These are phyloP conservation scores for Linnemannia exigua DNA, from an alignment of 192 early-diverging fungal species.

Conservation along the genomic window DNA sequence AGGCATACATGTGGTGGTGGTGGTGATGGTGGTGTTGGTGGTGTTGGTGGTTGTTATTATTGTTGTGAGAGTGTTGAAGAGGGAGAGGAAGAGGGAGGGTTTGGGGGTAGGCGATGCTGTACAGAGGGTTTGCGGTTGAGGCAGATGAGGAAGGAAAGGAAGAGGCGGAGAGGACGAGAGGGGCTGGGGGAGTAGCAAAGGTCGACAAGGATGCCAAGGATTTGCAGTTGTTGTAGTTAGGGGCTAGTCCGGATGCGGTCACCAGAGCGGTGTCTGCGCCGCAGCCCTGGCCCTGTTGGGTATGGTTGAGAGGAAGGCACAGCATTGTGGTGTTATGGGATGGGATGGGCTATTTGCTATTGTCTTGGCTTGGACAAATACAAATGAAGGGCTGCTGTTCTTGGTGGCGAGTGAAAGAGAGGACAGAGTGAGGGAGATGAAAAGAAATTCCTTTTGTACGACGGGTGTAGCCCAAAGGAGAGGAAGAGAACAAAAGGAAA, in stretches of 20 bases:
- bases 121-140: not conserved
- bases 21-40: not conserved
- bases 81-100: not conserved
- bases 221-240: not conserved
- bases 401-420: not conserved
- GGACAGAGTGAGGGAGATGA: not conserved
- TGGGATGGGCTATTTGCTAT: not conserved
- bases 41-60: not conserved
- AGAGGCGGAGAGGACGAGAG: not conserved
- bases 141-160: not conserved
- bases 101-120: not conserved
- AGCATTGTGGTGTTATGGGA: not conserved
- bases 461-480: not conserved
- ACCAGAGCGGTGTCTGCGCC: conserved; percentile 3
- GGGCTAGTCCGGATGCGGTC: conserved; percentile 6
- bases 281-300: not conserved
- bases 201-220: not conserved
- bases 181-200: not conserved
- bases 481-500: too few relatives aligned
- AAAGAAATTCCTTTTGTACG: not conserved
- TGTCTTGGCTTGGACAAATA: not conserved
- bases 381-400: not conserved
- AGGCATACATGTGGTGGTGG: not conserved
- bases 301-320: not conserved
- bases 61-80: not conserved